Evolutionary conservation across 1,284 basidiomycete genomes (phyloP).

Genomic region (Athelia sp.): DNA sequence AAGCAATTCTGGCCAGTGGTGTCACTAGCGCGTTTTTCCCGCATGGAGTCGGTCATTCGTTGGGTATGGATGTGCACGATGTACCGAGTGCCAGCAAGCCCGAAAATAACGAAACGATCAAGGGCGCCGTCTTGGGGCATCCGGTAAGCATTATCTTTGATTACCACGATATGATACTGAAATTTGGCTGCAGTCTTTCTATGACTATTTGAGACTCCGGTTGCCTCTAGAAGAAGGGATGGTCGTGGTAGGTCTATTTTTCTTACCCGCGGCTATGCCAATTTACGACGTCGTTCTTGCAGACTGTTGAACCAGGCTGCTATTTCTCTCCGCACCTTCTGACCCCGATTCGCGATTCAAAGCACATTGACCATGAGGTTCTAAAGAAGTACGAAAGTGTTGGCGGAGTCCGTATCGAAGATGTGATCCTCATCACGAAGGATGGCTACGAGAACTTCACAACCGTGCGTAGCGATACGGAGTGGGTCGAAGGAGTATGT

Average conservation of each 20-base stretch:
- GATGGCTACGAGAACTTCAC: constrained; percentile 75
- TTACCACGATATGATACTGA: not conserved
- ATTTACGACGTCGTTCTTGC: constrained; percentile 4
- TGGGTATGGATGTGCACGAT: constrained; percentile 89
- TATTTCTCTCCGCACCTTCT: constrained; percentile 83
- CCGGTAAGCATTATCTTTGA: not conserved
- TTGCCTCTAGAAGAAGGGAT: constrained; percentile 70
- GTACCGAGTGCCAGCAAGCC: constrained; percentile 74
- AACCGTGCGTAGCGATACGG: constrained; percentile 71
- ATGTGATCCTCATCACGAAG: constrained; percentile 73
- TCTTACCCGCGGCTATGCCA: not conserved
- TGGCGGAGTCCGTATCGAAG: constrained; percentile 88
- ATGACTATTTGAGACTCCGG: constrained; percentile 73
- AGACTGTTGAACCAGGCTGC: constrained; percentile 87
- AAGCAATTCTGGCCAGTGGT: constrained; percentile 71
- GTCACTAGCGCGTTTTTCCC: constrained; percentile 85
- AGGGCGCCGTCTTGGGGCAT: constrained; percentile 39
- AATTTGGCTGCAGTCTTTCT: constrained; percentile 47
- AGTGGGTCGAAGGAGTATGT: constrained; percentile 76
- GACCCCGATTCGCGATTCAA: constrained; percentile 60
- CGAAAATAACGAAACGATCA: constrained; percentile 43
- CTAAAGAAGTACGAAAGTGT: constrained; percentile 72
- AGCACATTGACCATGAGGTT: constrained; percentile 66
- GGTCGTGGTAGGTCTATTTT: constrained; percentile 62
- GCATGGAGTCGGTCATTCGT: constrained; percentile 84